Base-by-base conservation (phyloP, 148 eudicot species). In the Camellia granthamiana region DNA sequence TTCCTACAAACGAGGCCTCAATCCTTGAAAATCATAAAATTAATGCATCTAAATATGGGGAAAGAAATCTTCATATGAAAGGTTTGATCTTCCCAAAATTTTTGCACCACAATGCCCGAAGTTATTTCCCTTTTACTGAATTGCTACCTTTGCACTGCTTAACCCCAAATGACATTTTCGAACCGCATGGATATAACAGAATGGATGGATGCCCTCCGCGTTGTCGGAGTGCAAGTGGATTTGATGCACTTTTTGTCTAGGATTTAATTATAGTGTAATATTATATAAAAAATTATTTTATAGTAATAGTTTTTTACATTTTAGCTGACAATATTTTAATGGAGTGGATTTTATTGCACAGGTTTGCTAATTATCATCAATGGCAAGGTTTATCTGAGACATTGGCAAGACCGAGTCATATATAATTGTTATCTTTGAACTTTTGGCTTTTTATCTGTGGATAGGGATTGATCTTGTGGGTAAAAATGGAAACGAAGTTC, bases 401-500 rank as follows among this genome's bases (percentile, higher is more conserved):
- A 47, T 51, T 55, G 84, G 73, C 70, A 64, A 78, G 72, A 70
- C 46, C 43, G 65, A 72, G 77, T 80, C 80, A 67, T 79, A 51
- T 64, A 63, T 79, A 83, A 51, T 76, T 72, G 76, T 83, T 81
- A 47, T 79, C 82, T 81, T 83, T 51, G 60, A 78, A 75, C 67
- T 75, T 84, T 87, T 75, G 72, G 84, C 82, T 85, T 83, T 90
- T 58, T 80, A 85, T 86, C 81, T 77, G 83, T 77, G 65, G 81
- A 74, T 79, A 85, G 90, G 84, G 79, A 84, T 88, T 84, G 92
- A 84, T 87, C 81, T 77, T 64, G 84, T 83, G 54, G 84, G 77
- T 80, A 79, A 51, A 76, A 77, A 94, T 94, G 98, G 92, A 92
- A 79, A 80, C 89, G 63, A 82, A 87, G 78, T 83, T 74, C 88